Conservation (phyloP, 2,329 filamentous ascomycete genomes). For the Cladorrhinum sp. region DNA sequence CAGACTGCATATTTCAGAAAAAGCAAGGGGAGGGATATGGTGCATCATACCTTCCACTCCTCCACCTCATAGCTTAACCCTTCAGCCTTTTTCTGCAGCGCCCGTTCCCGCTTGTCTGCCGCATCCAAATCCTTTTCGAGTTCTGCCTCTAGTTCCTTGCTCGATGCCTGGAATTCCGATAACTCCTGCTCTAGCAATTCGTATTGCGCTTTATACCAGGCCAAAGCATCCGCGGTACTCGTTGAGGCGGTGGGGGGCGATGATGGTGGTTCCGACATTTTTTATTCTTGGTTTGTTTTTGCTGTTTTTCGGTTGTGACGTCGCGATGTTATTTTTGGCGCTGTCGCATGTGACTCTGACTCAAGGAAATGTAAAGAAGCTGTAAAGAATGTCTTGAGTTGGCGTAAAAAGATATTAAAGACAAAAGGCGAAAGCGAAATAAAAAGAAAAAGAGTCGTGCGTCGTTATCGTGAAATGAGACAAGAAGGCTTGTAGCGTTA, state of each 20-base stretch:
- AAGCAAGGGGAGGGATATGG: neutral
- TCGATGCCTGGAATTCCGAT: constrained; percentile 89
- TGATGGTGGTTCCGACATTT: constrained; percentile 59
- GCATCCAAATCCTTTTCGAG: constrained; percentile 95
- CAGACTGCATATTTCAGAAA: constrained; percentile 5
- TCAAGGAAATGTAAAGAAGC: constrained; percentile 4
- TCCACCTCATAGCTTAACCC: constrained; percentile 83
- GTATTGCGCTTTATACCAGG: constrained; percentile 96
- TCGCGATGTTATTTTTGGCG: constrained; percentile 11
- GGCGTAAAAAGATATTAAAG: constrained; percentile 1
- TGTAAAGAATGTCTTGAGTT: constrained; percentile 12
- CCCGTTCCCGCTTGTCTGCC: constrained; percentile 87
- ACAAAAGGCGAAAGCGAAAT: neutral
- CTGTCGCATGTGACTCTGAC: constrained; percentile 21
- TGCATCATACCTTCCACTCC: constrained; percentile 76
- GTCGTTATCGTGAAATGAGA: constrained; percentile 14
- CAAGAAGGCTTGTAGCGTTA: neutral
- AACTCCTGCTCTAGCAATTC: constrained; percentile 88
- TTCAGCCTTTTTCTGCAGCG: constrained; percentile 84
- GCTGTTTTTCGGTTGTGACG: neutral
- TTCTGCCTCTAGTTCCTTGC: constrained; percentile 89
- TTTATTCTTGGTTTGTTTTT: neutral
- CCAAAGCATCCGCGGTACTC: constrained; percentile 69
- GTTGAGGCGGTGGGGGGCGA: constrained; percentile 57
- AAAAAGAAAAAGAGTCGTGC: constrained; percentile 12